Conservation (phyloP, 352 stramenopile species). For the Blastocystis hominis region DNA sequence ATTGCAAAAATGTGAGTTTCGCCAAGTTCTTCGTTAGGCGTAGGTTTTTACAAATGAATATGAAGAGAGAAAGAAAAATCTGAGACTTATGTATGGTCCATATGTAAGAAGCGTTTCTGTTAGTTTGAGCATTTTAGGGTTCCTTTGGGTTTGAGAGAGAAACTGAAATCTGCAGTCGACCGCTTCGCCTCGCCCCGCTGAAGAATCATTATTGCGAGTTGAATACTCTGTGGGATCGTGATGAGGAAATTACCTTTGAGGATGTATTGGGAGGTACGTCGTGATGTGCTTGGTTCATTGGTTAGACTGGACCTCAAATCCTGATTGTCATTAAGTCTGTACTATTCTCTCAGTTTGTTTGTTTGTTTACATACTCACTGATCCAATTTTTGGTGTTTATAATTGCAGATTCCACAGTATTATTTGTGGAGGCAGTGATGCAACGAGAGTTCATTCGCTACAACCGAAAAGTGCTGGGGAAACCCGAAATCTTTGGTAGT, state of each 20-base stretch:
- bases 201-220: conserved; percentile 49
- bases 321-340: conserved; percentile 43
- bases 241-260: conserved; percentile 57
- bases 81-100: conserved; percentile 13
- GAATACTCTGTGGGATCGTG: conserved; percentile 55
- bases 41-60: conserved; percentile 44
- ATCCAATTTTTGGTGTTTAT: not conserved
- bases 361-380: not conserved
- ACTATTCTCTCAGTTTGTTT: conserved; percentile 1
- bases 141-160: conserved; percentile 53
- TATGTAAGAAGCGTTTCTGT: not conserved
- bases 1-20: conserved; percentile 3
- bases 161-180: conserved; percentile 26
- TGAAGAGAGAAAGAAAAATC: conserved; percentile 24
- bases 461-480: conserved; percentile 9
- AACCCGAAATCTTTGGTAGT: conserved; percentile 35
- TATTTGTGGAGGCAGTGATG: not conserved
- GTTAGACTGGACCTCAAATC: conserved; percentile 50
- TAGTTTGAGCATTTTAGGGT: not conserved
- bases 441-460: conserved; percentile 42
- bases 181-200: conserved; percentile 40
- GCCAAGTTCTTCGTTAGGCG: not conserved
- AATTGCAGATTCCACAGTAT: not conserved
- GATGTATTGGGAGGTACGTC: conserved; percentile 40
- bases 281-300: not conserved